These are phyloP conservation scores for Nigrospora osmanthi DNA, from an alignment of 2,329 filamentous ascomycete genomes.

Conservation along the genomic window DNA sequence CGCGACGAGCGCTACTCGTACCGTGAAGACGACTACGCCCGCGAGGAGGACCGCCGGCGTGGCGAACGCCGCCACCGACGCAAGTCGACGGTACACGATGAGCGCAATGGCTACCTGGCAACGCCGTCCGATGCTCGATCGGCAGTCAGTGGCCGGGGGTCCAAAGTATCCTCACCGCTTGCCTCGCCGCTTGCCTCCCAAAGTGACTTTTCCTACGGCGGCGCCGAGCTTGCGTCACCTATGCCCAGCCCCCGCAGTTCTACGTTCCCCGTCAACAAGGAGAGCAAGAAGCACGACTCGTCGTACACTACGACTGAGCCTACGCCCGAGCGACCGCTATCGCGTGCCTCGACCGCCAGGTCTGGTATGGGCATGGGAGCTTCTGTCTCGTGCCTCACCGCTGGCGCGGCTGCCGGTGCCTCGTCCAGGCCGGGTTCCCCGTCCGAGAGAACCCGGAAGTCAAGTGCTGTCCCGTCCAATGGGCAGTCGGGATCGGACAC, in stretches of 20 bases:
- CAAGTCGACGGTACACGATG: conserved; percentile 11
- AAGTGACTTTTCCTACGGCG: conserved; percentile 8
- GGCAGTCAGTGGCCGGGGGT: conserved; percentile 8
- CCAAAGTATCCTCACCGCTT: conserved; percentile 14
- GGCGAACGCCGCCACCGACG: conserved; percentile 10
- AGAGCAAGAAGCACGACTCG: conserved; percentile 7
- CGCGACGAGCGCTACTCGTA: conserved; percentile 15
- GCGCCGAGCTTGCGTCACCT: conserved; percentile 3
- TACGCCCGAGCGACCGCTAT: conserved; percentile 9
- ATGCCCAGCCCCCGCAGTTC: conserved; percentile 16
- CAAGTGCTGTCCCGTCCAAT: background rate
- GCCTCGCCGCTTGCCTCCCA: conserved; percentile 15
- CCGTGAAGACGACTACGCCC: background rate
- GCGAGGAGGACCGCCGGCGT: conserved; percentile 15
- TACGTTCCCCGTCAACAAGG: conserved; percentile 16
- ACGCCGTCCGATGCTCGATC: conserved; percentile 11
- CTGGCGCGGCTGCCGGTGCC: too few species aligned
- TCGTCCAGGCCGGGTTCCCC: background rate
- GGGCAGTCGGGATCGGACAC: background rate
- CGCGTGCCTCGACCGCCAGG: conserved; percentile 17
- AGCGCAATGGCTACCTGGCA: conserved; percentile 11
- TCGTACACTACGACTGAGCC: conserved; percentile 9
- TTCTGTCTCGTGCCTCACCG: background rate
- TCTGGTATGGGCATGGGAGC: conserved; percentile 7
- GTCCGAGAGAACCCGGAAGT: background rate